Conservation (phyloP, 345 rosid species). For the Aurinia saxatilis region DNA sequence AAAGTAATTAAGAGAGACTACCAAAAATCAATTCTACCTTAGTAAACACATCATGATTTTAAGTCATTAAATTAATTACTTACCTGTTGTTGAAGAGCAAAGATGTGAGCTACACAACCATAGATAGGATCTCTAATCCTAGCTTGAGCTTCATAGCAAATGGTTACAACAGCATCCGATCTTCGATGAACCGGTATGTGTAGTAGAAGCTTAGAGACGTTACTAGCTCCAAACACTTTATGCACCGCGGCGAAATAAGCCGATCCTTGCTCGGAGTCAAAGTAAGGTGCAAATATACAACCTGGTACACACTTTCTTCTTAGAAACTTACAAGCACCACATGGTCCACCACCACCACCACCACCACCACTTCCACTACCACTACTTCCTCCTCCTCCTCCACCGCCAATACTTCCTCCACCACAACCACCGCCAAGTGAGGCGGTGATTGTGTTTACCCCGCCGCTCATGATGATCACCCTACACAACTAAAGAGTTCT, state of each 20-base stretch:
- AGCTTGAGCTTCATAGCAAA: conserved; percentile 77
- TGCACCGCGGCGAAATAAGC: conserved; percentile 86
- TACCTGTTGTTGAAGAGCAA: conserved; percentile 84
- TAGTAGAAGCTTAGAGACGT: conserved; percentile 77
- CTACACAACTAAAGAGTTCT: not conserved
- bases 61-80: not conserved
- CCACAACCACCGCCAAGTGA: not conserved
- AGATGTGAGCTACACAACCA: conserved; percentile 81
- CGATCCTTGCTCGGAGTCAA: conserved; percentile 82
- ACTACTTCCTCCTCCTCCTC: conserved; percentile 16
- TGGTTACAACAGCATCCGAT: conserved; percentile 67
- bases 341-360: conserved; percentile 48
- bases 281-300: conserved; percentile 80
- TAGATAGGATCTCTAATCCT: conserved; percentile 72
- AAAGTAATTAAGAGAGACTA: not conserved
- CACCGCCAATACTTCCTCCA: conserved; percentile 26
- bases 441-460: conserved; percentile 41
- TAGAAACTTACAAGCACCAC: conserved; percentile 89
- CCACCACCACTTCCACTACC: conserved; percentile 21
- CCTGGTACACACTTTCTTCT: conserved; percentile 75
- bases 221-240: conserved; percentile 86
- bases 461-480: conserved; percentile 42
- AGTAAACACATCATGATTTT: too few species aligned
- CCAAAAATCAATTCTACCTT: not conserved
- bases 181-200: conserved; percentile 57